Conservation (phyloP, 1,284 basidiomycete species). For the Ganoderma boninense region DNA sequence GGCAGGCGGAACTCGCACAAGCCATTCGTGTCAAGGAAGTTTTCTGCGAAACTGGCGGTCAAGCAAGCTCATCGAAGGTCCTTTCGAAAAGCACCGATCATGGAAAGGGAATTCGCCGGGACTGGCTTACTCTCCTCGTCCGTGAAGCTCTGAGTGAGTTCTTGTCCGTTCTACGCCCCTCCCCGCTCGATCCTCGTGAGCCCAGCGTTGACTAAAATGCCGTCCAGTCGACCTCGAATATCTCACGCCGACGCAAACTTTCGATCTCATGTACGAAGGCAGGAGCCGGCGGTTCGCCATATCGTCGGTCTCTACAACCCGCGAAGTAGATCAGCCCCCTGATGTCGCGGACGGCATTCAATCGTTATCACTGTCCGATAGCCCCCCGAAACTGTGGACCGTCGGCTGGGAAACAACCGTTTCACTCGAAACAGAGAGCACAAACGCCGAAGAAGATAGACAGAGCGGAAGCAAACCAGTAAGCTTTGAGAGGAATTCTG, state of each 20-base stretch:
- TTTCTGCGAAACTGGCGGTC: constrained; percentile 20
- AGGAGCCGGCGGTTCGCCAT: constrained; percentile 61
- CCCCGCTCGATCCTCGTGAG: neutral
- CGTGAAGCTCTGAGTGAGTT: constrained; percentile 68
- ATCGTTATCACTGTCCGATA: constrained; percentile 49
- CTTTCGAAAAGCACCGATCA: constrained; percentile 27
- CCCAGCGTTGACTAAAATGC: constrained; percentile 16
- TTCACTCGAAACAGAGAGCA: constrained; percentile 48
- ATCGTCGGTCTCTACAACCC: constrained; percentile 52
- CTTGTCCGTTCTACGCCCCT: constrained; percentile 25
- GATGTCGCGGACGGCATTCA: constrained; percentile 52
- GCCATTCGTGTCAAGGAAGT: constrained; percentile 61
- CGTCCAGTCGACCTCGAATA: constrained; percentile 77
- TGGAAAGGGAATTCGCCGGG: constrained; percentile 52
- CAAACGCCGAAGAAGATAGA: constrained; percentile 26
- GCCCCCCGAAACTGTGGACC: constrained; percentile 56
- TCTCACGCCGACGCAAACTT: constrained; percentile 65
- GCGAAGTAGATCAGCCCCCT: constrained; percentile 37
- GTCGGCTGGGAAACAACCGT: constrained; percentile 71
- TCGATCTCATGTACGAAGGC: constrained; percentile 75
- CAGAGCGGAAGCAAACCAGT: neutral
- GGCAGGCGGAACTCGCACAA: constrained; percentile 56
- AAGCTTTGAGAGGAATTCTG: neutral
- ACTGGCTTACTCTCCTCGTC: constrained; percentile 73
- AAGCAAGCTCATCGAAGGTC: constrained; percentile 18